Percentiles rank a stretch among this genome's conserved stretches.
Evolutionary conservation across 2,329 filamentous ascomycete genomes (phyloP).

Genomic region (Chaetomiaceae sp.): DNA sequence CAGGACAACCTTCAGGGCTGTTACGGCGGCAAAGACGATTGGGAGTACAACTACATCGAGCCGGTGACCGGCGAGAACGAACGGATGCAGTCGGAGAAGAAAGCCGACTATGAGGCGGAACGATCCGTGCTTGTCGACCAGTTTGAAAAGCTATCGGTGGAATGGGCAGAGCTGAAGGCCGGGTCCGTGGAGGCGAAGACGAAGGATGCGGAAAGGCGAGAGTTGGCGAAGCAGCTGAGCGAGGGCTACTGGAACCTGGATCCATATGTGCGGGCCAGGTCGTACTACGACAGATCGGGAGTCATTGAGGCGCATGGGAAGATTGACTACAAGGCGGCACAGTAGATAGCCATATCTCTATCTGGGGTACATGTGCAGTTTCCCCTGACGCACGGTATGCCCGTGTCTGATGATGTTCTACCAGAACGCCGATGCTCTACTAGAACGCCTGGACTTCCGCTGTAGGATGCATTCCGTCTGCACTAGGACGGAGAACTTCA

Average conservation of each 20-base stretch:
- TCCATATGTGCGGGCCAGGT: constrained; percentile 9
- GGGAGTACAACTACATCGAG: constrained; percentile 11
- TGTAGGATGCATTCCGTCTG: no score
- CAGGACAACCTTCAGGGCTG: constrained; percentile 8
- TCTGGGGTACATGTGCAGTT: background rate
- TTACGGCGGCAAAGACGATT: constrained; percentile 10
- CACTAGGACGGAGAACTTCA: no score
- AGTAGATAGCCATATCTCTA: background rate
- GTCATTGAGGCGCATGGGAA: background rate
- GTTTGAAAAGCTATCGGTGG: constrained; percentile 8
- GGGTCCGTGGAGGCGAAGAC: background rate
- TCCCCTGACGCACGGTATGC: no score
- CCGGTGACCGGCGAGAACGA: constrained; percentile 5
- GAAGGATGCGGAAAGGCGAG: background rate
- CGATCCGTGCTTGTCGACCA: constrained; percentile 4
- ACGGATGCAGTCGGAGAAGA: constrained; percentile 8
- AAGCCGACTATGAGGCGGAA: background rate
- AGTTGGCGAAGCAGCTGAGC: constrained; percentile 2
- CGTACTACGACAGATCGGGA: constrained; percentile 6
- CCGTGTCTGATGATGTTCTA: no score
- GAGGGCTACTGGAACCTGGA: constrained; percentile 9
- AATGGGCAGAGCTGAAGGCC: constrained; percentile 2
- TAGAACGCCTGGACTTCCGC: no score
- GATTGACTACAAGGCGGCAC: constrained; percentile 7
- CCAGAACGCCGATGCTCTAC: no score